Conservation (phyloP, 2,329 filamentous ascomycete genomes). For the Ophiostoma angusticollis region DNA sequence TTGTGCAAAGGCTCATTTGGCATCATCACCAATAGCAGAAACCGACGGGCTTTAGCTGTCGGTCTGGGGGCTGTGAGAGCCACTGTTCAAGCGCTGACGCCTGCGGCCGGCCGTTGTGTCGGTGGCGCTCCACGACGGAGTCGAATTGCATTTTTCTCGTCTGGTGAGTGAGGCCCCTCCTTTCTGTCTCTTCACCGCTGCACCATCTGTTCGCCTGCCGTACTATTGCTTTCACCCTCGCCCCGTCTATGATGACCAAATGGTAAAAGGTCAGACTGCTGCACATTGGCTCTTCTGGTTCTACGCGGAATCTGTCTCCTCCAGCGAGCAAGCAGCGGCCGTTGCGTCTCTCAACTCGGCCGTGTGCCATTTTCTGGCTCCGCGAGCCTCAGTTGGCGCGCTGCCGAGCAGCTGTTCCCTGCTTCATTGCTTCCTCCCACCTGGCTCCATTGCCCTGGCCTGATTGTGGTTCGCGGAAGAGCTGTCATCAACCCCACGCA, state of each 20-base stretch:
- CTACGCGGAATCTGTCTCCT: constrained; percentile 11
- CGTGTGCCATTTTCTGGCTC: not conserved
- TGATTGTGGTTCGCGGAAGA: constrained; percentile 2
- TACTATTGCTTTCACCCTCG: not conserved
- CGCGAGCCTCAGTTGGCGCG: not conserved
- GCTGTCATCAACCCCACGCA: constrained; percentile 4
- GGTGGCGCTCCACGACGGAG: too few species aligned
- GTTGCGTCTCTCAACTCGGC: constrained; percentile 3
- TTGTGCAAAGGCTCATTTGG: too few species aligned
- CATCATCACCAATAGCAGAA: too few species aligned
- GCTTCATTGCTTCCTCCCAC: not conserved
- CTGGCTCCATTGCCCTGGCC: constrained; percentile 5
- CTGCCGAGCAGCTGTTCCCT: not conserved
- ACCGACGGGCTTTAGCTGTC: too few species aligned
- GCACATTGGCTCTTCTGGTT: constrained; percentile 25
- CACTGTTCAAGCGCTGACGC: too few species aligned
- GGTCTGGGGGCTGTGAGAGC: too few species aligned
- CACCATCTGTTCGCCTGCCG: not conserved
- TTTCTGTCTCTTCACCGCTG: not conserved
- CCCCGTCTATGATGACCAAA: constrained; percentile 30
- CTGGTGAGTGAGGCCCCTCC: not conserved
- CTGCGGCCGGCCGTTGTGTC: too few species aligned
- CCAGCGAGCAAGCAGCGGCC: not conserved
- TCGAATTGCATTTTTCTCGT: not conserved
- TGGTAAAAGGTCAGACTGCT: constrained; percentile 37